Conservation (phyloP, 805 yeast species). For the Wickerhamiella musiphila region DNA sequence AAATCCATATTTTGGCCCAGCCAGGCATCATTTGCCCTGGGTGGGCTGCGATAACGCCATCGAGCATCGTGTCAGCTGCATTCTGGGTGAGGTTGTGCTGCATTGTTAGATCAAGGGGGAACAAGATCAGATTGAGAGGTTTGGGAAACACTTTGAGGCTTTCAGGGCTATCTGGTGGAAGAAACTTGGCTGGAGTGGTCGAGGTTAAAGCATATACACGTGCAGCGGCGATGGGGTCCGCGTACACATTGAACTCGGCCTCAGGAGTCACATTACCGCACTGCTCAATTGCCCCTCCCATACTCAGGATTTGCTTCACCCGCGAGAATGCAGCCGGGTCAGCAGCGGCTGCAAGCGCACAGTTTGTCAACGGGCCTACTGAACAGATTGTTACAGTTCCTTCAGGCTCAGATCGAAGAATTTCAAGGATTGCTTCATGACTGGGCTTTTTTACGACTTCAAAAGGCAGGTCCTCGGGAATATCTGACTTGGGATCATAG, state of each 20-base stretch:
- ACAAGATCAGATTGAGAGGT: constrained; percentile 20
- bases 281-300: constrained; percentile 24
- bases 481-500: constrained; percentile 6
- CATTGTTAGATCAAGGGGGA: constrained; percentile 25
- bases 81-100: constrained; percentile 16
- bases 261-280: constrained; percentile 27
- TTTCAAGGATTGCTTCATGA: constrained; percentile 22
- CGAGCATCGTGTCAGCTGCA: constrained; percentile 12
- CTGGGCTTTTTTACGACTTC: constrained; percentile 17
- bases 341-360: constrained; percentile 25
- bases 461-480: constrained; percentile 16
- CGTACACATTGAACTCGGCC: constrained; percentile 27
- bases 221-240: constrained; percentile 27
- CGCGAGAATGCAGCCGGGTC: constrained; percentile 23
- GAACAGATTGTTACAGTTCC: constrained; percentile 24
- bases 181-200: constrained; percentile 15
- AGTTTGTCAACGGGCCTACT: constrained; percentile 26
- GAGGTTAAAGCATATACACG: constrained; percentile 22
- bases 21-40: constrained; percentile 18
- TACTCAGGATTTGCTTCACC: constrained; percentile 22
- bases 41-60: constrained; percentile 4
- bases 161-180: constrained; percentile 17
- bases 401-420: constrained; percentile 21
- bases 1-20: constrained; percentile 23
- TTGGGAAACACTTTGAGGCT: constrained; percentile 4